Evolutionary conservation across 768 basidiomycete genomes (phyloP).

Genomic region (Saitozyma podzolica): DNA sequence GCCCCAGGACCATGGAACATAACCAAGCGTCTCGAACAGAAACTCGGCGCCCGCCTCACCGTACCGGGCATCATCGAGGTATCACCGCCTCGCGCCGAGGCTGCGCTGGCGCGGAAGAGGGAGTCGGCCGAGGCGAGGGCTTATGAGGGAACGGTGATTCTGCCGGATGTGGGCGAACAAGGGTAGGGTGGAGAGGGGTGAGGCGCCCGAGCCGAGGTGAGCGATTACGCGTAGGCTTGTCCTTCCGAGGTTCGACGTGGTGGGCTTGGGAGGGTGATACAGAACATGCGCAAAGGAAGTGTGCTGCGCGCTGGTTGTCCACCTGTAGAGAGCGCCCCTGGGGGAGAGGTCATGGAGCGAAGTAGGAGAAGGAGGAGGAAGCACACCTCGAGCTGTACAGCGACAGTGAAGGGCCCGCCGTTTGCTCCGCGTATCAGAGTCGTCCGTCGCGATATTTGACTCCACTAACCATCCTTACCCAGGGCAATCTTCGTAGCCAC

Average conservation of each 20-base stretch:
- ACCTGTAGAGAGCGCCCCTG: too few relatives aligned
- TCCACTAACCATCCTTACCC: neutral
- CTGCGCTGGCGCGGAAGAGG: conserved; percentile 74
- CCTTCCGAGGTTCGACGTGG: too few relatives aligned
- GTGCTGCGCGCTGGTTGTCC: neutral
- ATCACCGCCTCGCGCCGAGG: conserved; percentile 72
- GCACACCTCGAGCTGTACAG: too few relatives aligned
- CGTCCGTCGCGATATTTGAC: too few relatives aligned
- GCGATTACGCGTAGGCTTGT: neutral
- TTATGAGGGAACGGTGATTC: conserved; percentile 68
- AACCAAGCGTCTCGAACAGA: conserved; percentile 58
- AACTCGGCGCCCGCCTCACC: conserved; percentile 89
- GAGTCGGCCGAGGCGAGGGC: conserved; percentile 83
- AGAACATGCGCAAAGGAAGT: neutral
- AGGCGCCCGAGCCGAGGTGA: conserved; percentile 29
- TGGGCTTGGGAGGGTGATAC: too few relatives aligned
- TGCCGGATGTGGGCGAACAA: conserved; percentile 22
- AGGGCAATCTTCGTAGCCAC: conserved; percentile 84
- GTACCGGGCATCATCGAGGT: conserved; percentile 93
- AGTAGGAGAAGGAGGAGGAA: too few relatives aligned
- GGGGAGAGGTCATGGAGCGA: too few relatives aligned
- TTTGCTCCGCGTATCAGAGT: too few relatives aligned
- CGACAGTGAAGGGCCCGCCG: too few relatives aligned
- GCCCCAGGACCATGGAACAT: conserved; percentile 51
- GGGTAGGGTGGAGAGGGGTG: conserved; percentile 20